Evolutionary conservation across 2,329 filamentous ascomycete species (phyloP).

Genomic region (Colletotrichum costaricense): DNA sequence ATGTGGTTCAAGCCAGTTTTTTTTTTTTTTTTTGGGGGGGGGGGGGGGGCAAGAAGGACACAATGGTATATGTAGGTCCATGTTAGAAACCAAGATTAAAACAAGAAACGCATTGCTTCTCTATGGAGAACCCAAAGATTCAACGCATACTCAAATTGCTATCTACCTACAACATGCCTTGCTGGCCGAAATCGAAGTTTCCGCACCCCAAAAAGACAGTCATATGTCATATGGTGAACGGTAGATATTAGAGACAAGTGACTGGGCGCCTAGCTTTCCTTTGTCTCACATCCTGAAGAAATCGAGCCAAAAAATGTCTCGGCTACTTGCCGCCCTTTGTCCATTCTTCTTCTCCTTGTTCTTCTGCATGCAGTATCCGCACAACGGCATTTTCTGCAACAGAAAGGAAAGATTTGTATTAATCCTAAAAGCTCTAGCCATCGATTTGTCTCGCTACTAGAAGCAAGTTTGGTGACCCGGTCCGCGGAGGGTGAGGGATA

Average conservation of each 20-base stretch:
- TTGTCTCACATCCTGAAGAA: background rate
- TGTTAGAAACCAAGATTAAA: too few relatives aligned
- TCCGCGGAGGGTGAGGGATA: background rate
- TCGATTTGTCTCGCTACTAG: background rate
- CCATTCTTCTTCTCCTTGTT: too few relatives aligned
- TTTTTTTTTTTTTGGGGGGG: too few relatives aligned
- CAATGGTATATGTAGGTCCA: too few relatives aligned
- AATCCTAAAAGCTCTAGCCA: constrained; percentile 15
- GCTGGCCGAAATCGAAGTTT: background rate
- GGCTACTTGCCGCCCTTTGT: background rate
- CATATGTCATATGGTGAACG: background rate
- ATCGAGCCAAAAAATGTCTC: background rate
- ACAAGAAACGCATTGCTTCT: too few relatives aligned
- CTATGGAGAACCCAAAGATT: too few relatives aligned
- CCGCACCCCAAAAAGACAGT: background rate
- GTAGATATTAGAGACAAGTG: background rate
- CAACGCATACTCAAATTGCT: background rate
- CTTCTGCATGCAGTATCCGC: too few relatives aligned
- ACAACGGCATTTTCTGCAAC: background rate
- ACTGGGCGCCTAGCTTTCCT: background rate
- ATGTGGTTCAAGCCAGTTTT: too few relatives aligned
- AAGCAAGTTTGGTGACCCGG: background rate
- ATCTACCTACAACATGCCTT: background rate
- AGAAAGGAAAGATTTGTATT: constrained; percentile 13
- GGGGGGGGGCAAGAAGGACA: too few relatives aligned